Evolutionary conservation across 2,329 filamentous ascomycete genomes (phyloP), one percentile per base, ranked within the genome.

Genomic region (Graphiopsis chlorocephala): DNA sequence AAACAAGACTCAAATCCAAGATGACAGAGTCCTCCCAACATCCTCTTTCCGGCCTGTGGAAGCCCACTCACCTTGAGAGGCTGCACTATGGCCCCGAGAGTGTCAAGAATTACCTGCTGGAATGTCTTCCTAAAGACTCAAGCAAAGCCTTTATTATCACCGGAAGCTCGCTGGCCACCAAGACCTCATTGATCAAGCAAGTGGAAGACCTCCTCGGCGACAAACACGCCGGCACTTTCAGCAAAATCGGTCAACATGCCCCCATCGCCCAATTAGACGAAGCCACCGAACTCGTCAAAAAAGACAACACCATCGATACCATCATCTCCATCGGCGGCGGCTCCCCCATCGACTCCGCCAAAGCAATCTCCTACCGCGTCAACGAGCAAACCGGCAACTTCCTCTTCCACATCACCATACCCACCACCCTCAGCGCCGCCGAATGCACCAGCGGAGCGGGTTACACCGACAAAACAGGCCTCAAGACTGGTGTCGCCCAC

Each of bases 61-160:
- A 81, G 68, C 81, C 82, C 0, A 81, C 78, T 1, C 81, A 82
- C 63, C 76, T 85, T 10, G 76, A 83, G 63, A 77, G 76, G 25
- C 76, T 86, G 5, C 80, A 81, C 73, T 85, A 85, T 67, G 83
- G 83, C 15, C 71, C 80, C 4, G 71, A 77, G 28, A 80, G 78
- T 8, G 83, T 86, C 3, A 65, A 77, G 64, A 78, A 79, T 11
- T 76, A 85, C 67, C 74, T 86, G 2, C 65, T 82, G 14, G 74
- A 77, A 23, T 78, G 76, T 59, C 78, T 86, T 0, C 82, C 78
- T 0, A 76, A 65, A 12, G 69, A 74, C 3, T 72, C 70, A 3
- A 84, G 83, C 60, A 85, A 84, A 74, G 84, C 84, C 1, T 86
- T 86, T 74, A 83, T 86, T 70, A 81, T 86, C 52, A 86, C 84